These are phyloP conservation scores for Citrus sinensis DNA, from an alignment of 345 rosid species.

Conservation along the genomic window DVS_A1.0 CM039162.1:15146501-15147000, in stretches of 20 bases:
- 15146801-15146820: constrained; percentile 60
- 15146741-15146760: constrained; percentile 48
- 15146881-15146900: constrained; percentile 31
- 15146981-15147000: constrained; percentile 75
- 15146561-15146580: constrained; percentile 34
- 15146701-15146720: constrained; percentile 49
- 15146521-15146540: constrained; percentile 26
- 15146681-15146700: constrained; percentile 43
- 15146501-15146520: constrained; percentile 34
- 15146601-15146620: constrained; percentile 27
- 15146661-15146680: constrained; percentile 34
- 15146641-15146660: constrained; percentile 22
- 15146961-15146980: constrained; percentile 60
- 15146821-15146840: constrained; percentile 78
- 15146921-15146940: constrained; percentile 25
- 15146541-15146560: constrained; percentile 65
- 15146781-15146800: constrained; percentile 34
- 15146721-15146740: constrained; percentile 72
- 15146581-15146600: constrained; percentile 35
- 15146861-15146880: constrained; percentile 50
- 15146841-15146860: constrained; percentile 78
- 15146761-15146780: constrained; percentile 45
- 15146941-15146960: constrained; percentile 45
- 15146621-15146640: constrained; percentile 32
- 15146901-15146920: constrained; percentile 34